These are phyloP conservation scores for Thyridium curvatum DNA, from an alignment of 2,329 filamentous ascomycete species.

Conservation along the genomic window DNA sequence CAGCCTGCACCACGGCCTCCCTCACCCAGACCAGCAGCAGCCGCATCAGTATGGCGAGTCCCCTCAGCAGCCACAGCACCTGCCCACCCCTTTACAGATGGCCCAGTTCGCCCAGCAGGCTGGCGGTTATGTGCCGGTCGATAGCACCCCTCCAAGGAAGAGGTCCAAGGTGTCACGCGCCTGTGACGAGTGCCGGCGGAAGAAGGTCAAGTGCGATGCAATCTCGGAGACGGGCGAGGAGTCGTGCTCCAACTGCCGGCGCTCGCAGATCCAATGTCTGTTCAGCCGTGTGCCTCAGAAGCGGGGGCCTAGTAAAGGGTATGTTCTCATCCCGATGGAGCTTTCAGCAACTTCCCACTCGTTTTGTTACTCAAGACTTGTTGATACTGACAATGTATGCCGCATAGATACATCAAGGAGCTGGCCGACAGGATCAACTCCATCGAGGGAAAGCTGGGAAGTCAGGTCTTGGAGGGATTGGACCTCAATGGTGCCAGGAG, in stretches of 20 bases:
- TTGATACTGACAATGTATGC: background rate
- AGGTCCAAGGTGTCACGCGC: slow-evolving; percentile 82
- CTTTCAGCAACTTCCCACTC: too few species aligned
- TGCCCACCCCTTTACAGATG: slow-evolving; percentile 25
- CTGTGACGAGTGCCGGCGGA: slow-evolving; percentile 82
- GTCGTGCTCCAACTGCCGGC: slow-evolving; percentile 75
- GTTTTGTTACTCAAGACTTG: too few species aligned
- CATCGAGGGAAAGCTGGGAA: slow-evolving; percentile 71
- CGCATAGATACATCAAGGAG: slow-evolving; percentile 76
- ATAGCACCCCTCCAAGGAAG: slow-evolving; percentile 64
- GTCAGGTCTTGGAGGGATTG: slow-evolving; percentile 39
- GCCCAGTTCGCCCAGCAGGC: slow-evolving; percentile 39
- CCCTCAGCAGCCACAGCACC: slow-evolving; percentile 16
- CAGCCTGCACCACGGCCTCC: slow-evolving; percentile 4
- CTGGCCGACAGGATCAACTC: slow-evolving; percentile 77
- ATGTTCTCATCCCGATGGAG: slow-evolving; percentile 19
- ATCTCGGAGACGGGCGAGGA: slow-evolving; percentile 65
- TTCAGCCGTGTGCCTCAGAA: slow-evolving; percentile 88
- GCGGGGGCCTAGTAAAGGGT: slow-evolving; percentile 84
- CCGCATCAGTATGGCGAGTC: slow-evolving; percentile 11
- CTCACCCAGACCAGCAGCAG: slow-evolving; percentile 11
- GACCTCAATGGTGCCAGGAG: slow-evolving; percentile 29
- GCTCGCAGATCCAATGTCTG: slow-evolving; percentile 69
- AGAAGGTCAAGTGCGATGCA: slow-evolving; percentile 87
- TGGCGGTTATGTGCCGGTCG: slow-evolving; percentile 29